These are phyloP conservation scores for Trichocladium antarcticum DNA, from an alignment of 495 filamentous ascomycete species.

Conservation along the genomic window DNA sequence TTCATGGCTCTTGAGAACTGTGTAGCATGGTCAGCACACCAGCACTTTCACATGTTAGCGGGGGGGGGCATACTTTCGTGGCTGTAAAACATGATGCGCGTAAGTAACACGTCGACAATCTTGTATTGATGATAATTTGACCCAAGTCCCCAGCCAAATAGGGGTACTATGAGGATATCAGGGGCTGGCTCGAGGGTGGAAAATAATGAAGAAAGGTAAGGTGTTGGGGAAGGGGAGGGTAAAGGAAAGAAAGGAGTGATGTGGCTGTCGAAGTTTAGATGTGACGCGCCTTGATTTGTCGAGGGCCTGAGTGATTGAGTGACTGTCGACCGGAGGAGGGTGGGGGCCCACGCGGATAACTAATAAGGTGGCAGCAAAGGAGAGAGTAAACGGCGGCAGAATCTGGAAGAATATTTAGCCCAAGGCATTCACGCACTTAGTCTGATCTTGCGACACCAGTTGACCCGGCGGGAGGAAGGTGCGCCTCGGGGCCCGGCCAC, in stretches of 20 bases:
- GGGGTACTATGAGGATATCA: neutral
- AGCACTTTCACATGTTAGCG: neutral
- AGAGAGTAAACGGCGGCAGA: neutral
- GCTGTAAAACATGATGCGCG: conserved; percentile 70
- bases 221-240: neutral
- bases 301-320: neutral
- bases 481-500: neutral
- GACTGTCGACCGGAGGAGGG: neutral
- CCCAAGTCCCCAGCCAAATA: neutral
- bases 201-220: neutral
- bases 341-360: neutral
- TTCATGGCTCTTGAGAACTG: conserved; percentile 77
- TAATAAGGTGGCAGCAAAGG: neutral
- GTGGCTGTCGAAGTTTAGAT: neutral
- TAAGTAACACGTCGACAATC: neutral
- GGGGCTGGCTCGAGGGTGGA: neutral
- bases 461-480: neutral
- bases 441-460: neutral
- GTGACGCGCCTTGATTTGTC: neutral
- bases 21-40: conserved; percentile 9
- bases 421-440: neutral
- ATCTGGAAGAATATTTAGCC: neutral
- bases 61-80: conserved; percentile 55
- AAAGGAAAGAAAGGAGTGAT: neutral
- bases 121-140: neutral